These are phyloP conservation scores for Leptographium wingfieldii DNA, from an alignment of 2,329 filamentous ascomycete genomes.

Conservation along the genomic window DNA sequence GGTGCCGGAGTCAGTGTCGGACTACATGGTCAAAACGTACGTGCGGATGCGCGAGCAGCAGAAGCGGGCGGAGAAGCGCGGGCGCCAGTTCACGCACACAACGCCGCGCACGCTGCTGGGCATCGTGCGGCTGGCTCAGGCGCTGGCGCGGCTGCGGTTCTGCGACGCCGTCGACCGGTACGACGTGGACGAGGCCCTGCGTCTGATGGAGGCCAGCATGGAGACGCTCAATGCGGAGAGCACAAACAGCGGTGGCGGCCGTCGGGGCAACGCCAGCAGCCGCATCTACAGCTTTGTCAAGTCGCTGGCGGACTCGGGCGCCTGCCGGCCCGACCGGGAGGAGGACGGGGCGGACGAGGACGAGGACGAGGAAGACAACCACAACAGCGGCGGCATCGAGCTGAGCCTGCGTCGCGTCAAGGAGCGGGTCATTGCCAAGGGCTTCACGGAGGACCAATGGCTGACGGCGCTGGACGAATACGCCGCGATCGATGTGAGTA, in stretches of 20 bases:
- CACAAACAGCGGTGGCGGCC: slow-evolving; percentile 31
- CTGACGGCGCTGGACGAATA: slow-evolving; percentile 81
- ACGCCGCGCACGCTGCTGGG: slow-evolving; percentile 88
- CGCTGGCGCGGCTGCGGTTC: slow-evolving; percentile 84
- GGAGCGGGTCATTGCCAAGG: slow-evolving; percentile 87
- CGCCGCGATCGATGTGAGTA: slow-evolving; percentile 73
- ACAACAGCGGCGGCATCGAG: slow-evolving; percentile 47
- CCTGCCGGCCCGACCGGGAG: slow-evolving; percentile 61
- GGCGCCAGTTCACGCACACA: slow-evolving; percentile 88
- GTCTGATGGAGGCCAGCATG: slow-evolving; percentile 87
- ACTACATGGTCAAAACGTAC: slow-evolving; percentile 96
- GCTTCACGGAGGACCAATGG: slow-evolving; percentile 92
- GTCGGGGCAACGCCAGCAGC: slow-evolving; percentile 60
- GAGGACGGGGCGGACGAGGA: slow-evolving; percentile 43
- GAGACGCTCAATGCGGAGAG: slow-evolving; percentile 76
- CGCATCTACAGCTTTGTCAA: slow-evolving; percentile 95
- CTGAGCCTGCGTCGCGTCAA: slow-evolving; percentile 79
- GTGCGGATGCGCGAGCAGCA: slow-evolving; percentile 88
- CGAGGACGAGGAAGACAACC: slow-evolving; percentile 42
- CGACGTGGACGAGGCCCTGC: slow-evolving; percentile 89
- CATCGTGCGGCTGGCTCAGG: slow-evolving; percentile 84
- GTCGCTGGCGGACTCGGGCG: slow-evolving; percentile 72
- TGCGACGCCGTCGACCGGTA: slow-evolving; percentile 73
- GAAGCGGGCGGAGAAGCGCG: slow-evolving; percentile 78
- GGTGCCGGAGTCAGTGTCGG: slow-evolving; percentile 73